Percentiles rank a stretch among this genome's conserved stretches.
phyloP scores from a whole-genome alignment of 306 rosid species.

The Begonia loranthoides region DNA sequence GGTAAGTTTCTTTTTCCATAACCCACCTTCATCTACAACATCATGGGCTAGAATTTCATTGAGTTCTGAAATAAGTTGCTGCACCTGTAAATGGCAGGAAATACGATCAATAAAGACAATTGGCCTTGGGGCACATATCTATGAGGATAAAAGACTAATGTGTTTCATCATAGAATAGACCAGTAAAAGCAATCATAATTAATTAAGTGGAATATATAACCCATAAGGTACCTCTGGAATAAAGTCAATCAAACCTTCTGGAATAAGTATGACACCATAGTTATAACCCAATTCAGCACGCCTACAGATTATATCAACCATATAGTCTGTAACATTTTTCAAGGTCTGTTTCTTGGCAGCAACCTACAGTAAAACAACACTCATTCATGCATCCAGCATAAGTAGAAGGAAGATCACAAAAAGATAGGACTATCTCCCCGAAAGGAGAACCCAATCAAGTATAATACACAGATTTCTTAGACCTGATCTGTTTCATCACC shows the following conservation, averaged over 20 bases:
- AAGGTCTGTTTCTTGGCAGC: slow-evolving; percentile 85
- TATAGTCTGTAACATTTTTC: slow-evolving; percentile 92
- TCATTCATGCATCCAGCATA: slow-evolving; percentile 8
- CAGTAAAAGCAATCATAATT: slow-evolving; percentile 3
- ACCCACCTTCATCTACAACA: slow-evolving; percentile 65
- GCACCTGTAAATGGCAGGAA: slow-evolving; percentile 53
- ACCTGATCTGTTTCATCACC: no score
- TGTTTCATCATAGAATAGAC: slow-evolving; percentile 5
- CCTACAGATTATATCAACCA: slow-evolving; percentile 69
- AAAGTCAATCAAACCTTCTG: slow-evolving; percentile 98
- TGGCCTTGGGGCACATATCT: slow-evolving; percentile 9
- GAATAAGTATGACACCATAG: slow-evolving; percentile 94
- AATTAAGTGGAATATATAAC: neutral
- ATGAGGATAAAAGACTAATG: neutral
- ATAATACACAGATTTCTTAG: no score
- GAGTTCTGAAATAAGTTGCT: slow-evolving; percentile 81
- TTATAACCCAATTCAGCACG: slow-evolving; percentile 63
- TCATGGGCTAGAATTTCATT: slow-evolving; percentile 90
- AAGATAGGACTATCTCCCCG: neutral
- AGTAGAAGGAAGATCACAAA: neutral
- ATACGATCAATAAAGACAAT: neutral
- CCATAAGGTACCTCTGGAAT: slow-evolving; percentile 89
- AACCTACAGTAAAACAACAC: slow-evolving; percentile 48
- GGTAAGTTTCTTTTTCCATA: slow-evolving; percentile 86
- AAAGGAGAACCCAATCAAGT: neutral